phyloP scores from a whole-genome alignment of 1,284 basidiomycete genomes.

The Cystobasidium sp. region DNA sequence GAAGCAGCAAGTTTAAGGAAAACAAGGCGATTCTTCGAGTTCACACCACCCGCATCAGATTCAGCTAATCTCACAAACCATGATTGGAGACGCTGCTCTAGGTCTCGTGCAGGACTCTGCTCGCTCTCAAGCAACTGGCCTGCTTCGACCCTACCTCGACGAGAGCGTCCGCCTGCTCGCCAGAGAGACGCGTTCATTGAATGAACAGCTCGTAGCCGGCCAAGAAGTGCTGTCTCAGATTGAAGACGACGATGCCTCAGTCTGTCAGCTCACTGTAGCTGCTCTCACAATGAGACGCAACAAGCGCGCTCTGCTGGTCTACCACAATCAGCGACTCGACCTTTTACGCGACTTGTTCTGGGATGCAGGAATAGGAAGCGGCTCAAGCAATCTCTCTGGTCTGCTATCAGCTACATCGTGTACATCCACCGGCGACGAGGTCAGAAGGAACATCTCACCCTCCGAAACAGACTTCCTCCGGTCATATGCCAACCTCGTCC shows the following conservation, averaged over 20 bases:
- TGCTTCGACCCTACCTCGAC: constrained; percentile 90
- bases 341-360: constrained; percentile 84
- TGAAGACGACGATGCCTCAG: constrained; percentile 58
- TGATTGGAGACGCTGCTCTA: constrained; percentile 72
- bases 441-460: constrained; percentile 77
- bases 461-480: constrained; percentile 89
- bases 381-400: constrained; percentile 38
- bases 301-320: constrained; percentile 90
- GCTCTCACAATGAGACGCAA: constrained; percentile 87
- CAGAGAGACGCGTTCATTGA: constrained; percentile 88
- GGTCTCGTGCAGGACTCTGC: constrained; percentile 85
- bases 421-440: constrained; percentile 64
- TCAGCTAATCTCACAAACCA: neutral
- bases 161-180: constrained; percentile 80
- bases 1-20: neutral
- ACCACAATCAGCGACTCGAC: constrained; percentile 81
- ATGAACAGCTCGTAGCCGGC: constrained; percentile 55
- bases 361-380: constrained; percentile 66
- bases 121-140: constrained; percentile 77
- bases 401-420: constrained; percentile 24
- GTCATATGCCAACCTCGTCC: constrained; percentile 76
- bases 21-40: neutral
- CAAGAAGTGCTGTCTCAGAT: constrained; percentile 57
- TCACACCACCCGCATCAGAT: too few species aligned
- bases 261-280: constrained; percentile 78